Conservation (phyloP, 768 basidiomycete species). For the Phylloporus sp. region DNA sequence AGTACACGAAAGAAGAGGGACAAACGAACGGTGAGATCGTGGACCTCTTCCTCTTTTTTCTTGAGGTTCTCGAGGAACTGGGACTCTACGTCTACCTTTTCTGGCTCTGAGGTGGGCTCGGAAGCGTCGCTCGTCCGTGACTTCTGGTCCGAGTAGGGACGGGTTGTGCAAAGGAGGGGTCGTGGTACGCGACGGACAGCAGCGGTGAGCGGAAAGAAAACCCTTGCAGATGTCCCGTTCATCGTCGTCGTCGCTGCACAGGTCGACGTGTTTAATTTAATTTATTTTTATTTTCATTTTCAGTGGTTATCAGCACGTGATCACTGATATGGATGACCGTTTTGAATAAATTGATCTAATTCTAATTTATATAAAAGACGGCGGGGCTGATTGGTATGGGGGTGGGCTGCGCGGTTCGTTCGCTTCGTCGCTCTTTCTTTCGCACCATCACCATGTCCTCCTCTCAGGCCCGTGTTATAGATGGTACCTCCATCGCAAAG, state of each 20-base stretch:
- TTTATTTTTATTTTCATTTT: slow-evolving; percentile 6
- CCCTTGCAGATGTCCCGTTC: slow-evolving; percentile 48
- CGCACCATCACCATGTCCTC: slow-evolving; percentile 35
- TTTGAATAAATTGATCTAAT: background rate
- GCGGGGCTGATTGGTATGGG: slow-evolving; percentile 4
- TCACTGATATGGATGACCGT: background rate
- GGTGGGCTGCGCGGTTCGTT: background rate
- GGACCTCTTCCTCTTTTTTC: slow-evolving; percentile 75
- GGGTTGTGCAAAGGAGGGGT: slow-evolving; percentile 24
- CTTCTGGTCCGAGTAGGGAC: slow-evolving; percentile 62
- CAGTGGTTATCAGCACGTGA: slow-evolving; percentile 22
- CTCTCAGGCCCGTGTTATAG: slow-evolving; percentile 60
- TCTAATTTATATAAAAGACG: slow-evolving; percentile 1
- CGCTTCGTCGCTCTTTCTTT: slow-evolving; percentile 9
- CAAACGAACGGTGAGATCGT: slow-evolving; percentile 73
- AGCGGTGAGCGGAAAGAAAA: slow-evolving; percentile 58
- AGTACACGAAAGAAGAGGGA: background rate
- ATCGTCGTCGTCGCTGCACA: slow-evolving; percentile 33
- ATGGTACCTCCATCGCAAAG: slow-evolving; percentile 85
- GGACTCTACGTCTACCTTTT: slow-evolving; percentile 27
- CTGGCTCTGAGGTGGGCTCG: slow-evolving; percentile 16
- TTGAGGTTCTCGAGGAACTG: slow-evolving; percentile 57
- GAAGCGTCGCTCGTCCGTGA: slow-evolving; percentile 13
- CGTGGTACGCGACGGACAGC: slow-evolving; percentile 40
- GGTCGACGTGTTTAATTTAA: background rate